Base-by-base conservation (phyloP, 257 asterid genomes). In the Catharanthus roseus region DNA sequence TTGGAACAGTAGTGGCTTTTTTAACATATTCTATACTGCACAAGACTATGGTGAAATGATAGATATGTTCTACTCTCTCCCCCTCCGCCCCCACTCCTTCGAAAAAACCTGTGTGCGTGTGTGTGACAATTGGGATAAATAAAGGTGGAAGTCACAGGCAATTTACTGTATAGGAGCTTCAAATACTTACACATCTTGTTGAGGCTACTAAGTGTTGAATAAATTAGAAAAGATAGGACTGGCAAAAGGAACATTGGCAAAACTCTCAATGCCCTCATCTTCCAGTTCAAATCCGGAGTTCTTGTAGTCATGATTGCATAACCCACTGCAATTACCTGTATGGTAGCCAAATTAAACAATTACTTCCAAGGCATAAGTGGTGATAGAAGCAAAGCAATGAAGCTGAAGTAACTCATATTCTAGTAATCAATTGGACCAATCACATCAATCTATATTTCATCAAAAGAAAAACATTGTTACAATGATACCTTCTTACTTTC, bases 191-290 rank as follows among this genome's bases (percentile, higher is more conserved):
- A 79, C 87, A 91, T 91, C 86, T 76, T 89, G 38, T 80, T 85
- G 85, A 81, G 79, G 83, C 93, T 85, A 79, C 83, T 74, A 55
- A 89, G 75, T 3, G 75, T 80, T 10, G 93, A 85, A 72, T 82
- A 85, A n/a, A 77, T 79, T 74, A 87, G 34, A 80, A 80, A 84
- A 71, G 82, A 82, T 71, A 88, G 66, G n/a, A 77, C 85, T 65
- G 97, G 99, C 68, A 91, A 81, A 74, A 89, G 83, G 84, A 95
- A 91, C 91, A 89, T 89, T 28, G 99, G 99, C 76, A 87, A 81
- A 65, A 95, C 95, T 11, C 87, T 86, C 82, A 86, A 62, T 70
- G 97, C 95, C 81, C 96, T 89, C 85, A 86, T 81, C 82, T 87
- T 88, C 97, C 95, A 95, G 79, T 89, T 79, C 90, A 91, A 79